phyloP scores from a whole-genome alignment of 2,329 filamentous ascomycete species.

The Stenocarpella maydis region DNA sequence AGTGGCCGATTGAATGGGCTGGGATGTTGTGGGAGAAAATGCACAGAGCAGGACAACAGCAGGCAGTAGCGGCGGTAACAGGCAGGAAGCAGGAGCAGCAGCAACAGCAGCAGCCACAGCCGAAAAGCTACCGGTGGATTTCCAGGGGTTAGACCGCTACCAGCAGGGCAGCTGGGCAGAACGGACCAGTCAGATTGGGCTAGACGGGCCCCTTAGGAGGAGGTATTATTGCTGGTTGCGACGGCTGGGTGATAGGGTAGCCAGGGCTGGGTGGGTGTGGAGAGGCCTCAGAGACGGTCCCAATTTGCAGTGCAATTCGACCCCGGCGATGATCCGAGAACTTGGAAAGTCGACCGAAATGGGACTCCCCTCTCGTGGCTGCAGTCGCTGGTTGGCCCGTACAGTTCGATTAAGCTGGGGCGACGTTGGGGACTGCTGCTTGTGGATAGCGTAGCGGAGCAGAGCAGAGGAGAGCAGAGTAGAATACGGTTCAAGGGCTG shows the following conservation, averaged over 20 bases:
- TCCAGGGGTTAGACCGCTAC: conserved; percentile 34
- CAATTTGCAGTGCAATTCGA: conserved; percentile 28
- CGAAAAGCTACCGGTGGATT: conserved; percentile 30
- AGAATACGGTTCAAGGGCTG: background rate
- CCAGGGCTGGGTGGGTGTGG: conserved; percentile 24
- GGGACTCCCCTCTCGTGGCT: conserved; percentile 23
- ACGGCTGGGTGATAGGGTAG: conserved; percentile 28
- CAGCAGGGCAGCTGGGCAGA: conserved; percentile 25
- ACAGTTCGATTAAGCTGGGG: background rate
- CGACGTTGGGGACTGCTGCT: background rate
- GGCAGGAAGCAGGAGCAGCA: background rate
- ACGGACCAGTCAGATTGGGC: conserved; percentile 33
- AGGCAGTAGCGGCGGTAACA: conserved; percentile 1
- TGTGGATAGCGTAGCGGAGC: background rate
- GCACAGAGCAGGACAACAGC: conserved; percentile 32
- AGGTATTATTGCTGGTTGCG: conserved; percentile 32
- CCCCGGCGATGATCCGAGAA: conserved; percentile 31
- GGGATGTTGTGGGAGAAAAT: conserved; percentile 35
- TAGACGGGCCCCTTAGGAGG: conserved; percentile 31
- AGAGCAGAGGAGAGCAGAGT: background rate
- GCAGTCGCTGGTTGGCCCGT: conserved; percentile 19
- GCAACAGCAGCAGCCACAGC: conserved; percentile 10
- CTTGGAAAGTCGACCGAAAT: conserved; percentile 31
- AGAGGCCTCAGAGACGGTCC: conserved; percentile 29
- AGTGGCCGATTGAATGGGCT: conserved; percentile 33